These are phyloP conservation scores for Aspergillus ibericus DNA, from an alignment of 2,329 filamentous ascomycete species.

Conservation along the genomic window DNA sequence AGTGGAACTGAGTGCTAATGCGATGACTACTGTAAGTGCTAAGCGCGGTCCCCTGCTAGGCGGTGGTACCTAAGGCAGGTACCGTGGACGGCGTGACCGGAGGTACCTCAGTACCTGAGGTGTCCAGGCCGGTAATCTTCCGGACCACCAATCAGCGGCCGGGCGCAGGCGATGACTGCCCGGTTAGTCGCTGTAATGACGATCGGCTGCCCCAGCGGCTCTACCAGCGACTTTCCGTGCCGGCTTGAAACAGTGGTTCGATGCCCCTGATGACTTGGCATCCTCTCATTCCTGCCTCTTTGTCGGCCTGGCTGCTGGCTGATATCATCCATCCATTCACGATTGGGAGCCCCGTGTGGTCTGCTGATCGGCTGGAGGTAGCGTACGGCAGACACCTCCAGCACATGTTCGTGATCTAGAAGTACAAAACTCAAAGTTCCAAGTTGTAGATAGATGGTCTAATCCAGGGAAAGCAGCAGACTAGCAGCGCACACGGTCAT, in stretches of 20 bases:
- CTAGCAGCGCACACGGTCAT: not conserved
- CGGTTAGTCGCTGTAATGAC: constrained; percentile 14
- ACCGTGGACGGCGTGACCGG: not conserved
- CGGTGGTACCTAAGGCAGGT: constrained; percentile 4
- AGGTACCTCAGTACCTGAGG: constrained; percentile 1
- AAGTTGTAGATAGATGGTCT: no score
- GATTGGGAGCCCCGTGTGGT: no score
- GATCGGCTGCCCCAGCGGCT: constrained; percentile 18
- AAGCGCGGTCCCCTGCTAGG: not conserved
- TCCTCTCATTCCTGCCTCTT: constrained; percentile 1
- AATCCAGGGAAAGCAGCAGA: no score
- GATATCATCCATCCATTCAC: no score
- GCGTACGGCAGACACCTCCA: no score
- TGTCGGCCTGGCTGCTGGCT: constrained; percentile 3
- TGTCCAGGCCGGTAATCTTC: constrained; percentile 6
- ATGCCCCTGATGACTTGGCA: constrained; percentile 16
- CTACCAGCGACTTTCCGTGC: constrained; percentile 10
- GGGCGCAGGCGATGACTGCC: constrained; percentile 2
- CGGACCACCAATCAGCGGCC: constrained; percentile 1
- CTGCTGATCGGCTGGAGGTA: no score
- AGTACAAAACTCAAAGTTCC: no score
- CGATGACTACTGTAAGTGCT: not conserved
- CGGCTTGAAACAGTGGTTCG: constrained; percentile 19
- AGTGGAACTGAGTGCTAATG: not conserved
- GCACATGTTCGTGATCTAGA: no score